Conservation (phyloP, 495 filamentous ascomycete species). For the Terfezia boudieri region DNA sequence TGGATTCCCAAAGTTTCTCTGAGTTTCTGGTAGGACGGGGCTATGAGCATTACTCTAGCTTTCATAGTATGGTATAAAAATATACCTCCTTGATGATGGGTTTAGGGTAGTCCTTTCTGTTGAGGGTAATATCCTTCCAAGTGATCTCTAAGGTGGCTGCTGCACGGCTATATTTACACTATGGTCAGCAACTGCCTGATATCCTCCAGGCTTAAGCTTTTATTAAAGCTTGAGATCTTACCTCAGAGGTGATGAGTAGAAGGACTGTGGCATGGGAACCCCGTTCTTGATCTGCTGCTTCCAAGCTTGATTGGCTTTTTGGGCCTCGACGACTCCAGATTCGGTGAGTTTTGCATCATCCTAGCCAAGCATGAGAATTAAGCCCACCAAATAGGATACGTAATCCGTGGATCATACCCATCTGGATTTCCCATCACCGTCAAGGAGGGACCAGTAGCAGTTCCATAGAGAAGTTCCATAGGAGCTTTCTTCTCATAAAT, state of each 20-base stretch:
- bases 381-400: neutral
- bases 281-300: constrained; percentile 28
- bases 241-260: constrained; percentile 46
- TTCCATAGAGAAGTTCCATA: constrained; percentile 51
- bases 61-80: constrained; percentile 33
- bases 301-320: constrained; percentile 42
- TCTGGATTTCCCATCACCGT: constrained; percentile 39
- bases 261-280: constrained; percentile 40
- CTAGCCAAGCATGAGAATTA: constrained; percentile 1
- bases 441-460: constrained; percentile 51
- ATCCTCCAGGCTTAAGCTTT: neutral
- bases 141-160: constrained; percentile 14
- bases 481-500: constrained; percentile 28
- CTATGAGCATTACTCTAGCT: constrained; percentile 36
- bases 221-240: neutral
- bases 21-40: constrained; percentile 23
- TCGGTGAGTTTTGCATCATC: constrained; percentile 43
- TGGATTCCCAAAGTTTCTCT: constrained; percentile 53
- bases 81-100: constrained; percentile 47
- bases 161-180: constrained; percentile 7
- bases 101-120: constrained; percentile 16
- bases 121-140: constrained; percentile 12
- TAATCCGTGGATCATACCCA: constrained; percentile 27
- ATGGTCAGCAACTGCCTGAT: neutral
- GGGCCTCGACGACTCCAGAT: constrained; percentile 38